Evolutionary conservation across 2,329 filamentous ascomycete species (phyloP).

Genomic region (Knufia petricola): DNA sequence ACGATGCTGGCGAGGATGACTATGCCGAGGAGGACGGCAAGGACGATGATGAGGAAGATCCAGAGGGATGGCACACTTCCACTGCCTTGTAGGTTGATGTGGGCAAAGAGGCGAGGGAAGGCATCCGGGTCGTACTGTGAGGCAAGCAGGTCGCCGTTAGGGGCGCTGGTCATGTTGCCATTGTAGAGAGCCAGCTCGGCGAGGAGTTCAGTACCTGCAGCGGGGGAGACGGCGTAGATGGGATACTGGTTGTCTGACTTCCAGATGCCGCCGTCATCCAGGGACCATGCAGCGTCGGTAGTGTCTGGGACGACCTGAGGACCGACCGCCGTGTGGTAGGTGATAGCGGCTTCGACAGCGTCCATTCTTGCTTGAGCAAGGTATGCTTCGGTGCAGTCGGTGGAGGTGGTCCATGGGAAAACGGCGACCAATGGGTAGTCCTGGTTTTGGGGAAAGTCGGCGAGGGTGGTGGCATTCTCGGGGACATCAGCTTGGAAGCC

Average conservation of each 20-base stretch:
- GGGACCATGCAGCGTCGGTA: slow-evolving; percentile 57
- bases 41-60: slow-evolving; percentile 62
- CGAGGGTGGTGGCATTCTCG: slow-evolving; percentile 60
- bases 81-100: slow-evolving; percentile 30
- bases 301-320: slow-evolving; percentile 55
- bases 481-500: slow-evolving; percentile 60
- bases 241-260: slow-evolving; percentile 62
- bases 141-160: slow-evolving; percentile 25
- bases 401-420: slow-evolving; percentile 68
- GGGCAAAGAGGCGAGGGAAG: slow-evolving; percentile 41
- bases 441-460: slow-evolving; percentile 52
- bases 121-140: slow-evolving; percentile 32
- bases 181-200: slow-evolving; percentile 65
- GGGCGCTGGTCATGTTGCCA: slow-evolving; percentile 51
- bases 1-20: slow-evolving; percentile 56
- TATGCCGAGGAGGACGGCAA: slow-evolving; percentile 60
- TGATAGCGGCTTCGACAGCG: slow-evolving; percentile 50
- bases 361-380: slow-evolving; percentile 54
- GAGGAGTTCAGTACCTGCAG: slow-evolving; percentile 59
- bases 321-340: slow-evolving; percentile 38
- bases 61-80: slow-evolving; percentile 64
- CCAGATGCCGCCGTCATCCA: slow-evolving; percentile 64
- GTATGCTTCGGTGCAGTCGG: slow-evolving; percentile 63
- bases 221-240: slow-evolving; percentile 69
- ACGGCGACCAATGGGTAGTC: slow-evolving; percentile 70